These are phyloP conservation scores for Cytospora leucostoma DNA, from an alignment of 2,329 filamentous ascomycete species.

Conservation along the genomic window DNA sequence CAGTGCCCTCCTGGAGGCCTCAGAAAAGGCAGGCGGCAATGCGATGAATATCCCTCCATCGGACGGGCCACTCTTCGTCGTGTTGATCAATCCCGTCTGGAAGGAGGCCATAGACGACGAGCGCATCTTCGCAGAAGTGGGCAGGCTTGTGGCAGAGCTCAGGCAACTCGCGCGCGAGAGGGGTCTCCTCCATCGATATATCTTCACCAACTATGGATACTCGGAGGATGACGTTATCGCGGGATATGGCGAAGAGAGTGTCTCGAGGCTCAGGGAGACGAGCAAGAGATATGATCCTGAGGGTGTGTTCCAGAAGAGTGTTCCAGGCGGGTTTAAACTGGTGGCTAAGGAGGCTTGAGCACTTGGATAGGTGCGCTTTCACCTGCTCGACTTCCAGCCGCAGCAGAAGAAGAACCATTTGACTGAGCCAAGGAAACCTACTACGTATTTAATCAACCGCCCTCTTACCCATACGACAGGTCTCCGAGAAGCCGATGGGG, in stretches of 20 bases:
- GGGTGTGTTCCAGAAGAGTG: constrained; percentile 26
- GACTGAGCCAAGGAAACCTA: no score
- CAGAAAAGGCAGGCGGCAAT: constrained; percentile 29
- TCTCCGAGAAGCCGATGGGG: no score
- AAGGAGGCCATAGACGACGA: constrained; percentile 10
- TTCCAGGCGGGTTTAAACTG: constrained; percentile 30
- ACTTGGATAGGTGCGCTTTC: no score
- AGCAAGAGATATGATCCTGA: constrained; percentile 4
- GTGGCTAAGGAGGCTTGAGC: no score
- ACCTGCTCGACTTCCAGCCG: no score
- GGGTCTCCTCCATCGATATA: constrained; percentile 28
- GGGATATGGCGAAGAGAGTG: constrained; percentile 18
- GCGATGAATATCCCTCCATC: constrained; percentile 29
- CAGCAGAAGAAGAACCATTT: no score
- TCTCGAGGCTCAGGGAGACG: background rate
- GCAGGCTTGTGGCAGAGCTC: constrained; percentile 1
- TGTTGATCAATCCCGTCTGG: constrained; percentile 32
- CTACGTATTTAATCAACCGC: no score
- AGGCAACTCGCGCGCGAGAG: constrained; percentile 21
- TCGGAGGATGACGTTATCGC: constrained; percentile 25
- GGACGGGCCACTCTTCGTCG: constrained; percentile 30
- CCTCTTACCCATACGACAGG: no score
- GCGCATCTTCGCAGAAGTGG: constrained; percentile 26
- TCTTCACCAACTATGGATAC: constrained; percentile 28
- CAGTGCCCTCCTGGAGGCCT: constrained; percentile 28